A percentile compares a stretch with the other conserved stretches of the same genome.
These are phyloP conservation scores for Apiotrichum laibachii DNA, from an alignment of 1,284 basidiomycete genomes.

Conservation along the genomic window DNA sequence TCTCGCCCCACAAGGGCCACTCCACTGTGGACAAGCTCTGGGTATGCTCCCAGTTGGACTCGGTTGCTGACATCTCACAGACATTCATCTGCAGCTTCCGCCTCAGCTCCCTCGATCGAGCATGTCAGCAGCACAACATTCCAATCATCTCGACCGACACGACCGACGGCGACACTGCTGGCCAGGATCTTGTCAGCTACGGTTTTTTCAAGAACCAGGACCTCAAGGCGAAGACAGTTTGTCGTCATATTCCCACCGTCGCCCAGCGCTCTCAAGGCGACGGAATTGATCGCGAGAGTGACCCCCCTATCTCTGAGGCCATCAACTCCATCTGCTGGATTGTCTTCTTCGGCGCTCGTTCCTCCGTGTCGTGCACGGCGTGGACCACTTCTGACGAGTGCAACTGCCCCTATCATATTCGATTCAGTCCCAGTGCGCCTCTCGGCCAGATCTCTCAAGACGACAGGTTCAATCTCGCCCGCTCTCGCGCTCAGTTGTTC, in stretches of 20 bases:
- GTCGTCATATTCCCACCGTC: neutral
- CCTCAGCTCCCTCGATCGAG: neutral
- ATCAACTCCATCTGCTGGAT: neutral
- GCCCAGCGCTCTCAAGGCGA: neutral
- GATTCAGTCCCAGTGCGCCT: neutral
- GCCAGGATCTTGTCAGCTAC: neutral
- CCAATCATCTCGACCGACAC: neutral
- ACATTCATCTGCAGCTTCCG: neutral
- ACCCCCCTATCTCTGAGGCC: neutral
- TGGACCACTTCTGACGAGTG: neutral
- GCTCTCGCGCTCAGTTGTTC: neutral
- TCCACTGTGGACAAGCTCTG: neutral
- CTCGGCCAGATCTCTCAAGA: neutral
- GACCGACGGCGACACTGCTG: too few relatives aligned
- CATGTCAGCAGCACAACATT: neutral
- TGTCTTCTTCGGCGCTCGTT: neutral
- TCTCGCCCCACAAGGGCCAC: neutral
- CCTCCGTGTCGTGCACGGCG: neutral
- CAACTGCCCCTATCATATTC: conserved; percentile 2
- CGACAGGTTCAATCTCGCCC: conserved; percentile 4
- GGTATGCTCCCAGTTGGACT: neutral
- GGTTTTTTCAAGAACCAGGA: neutral
- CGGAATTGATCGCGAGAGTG: neutral
- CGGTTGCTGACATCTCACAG: neutral
- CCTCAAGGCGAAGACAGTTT: neutral